These are phyloP conservation scores for Carex sylvatica DNA, from an alignment of 202 grass and related monocot genomes.

Conservation along the genomic window DNA sequence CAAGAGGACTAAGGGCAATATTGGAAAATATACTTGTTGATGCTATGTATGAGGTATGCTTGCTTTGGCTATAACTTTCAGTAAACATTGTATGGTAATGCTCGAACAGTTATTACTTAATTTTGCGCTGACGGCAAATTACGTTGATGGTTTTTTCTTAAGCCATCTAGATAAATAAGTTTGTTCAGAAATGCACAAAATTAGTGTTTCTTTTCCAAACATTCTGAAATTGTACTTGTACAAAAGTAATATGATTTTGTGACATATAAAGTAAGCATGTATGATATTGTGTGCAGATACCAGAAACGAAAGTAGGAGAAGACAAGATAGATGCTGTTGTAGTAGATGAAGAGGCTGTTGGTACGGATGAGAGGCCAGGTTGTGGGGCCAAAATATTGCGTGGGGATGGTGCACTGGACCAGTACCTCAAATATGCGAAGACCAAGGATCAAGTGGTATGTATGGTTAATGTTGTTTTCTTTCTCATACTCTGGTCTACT, in stretches of 20 bases:
- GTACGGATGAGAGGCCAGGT: slow-evolving; percentile 62
- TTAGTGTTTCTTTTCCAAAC: background rate
- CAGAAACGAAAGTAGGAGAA: slow-evolving; percentile 75
- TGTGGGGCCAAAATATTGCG: slow-evolving; percentile 83
- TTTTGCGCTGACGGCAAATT: background rate
- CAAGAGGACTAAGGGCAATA: slow-evolving; percentile 86
- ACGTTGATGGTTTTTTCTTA: background rate
- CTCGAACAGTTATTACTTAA: background rate
- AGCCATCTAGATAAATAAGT: slow-evolving; percentile 8
- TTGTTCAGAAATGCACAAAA: background rate
- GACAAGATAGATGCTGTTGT: slow-evolving; percentile 83
- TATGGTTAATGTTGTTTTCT: background rate
- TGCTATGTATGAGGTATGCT: slow-evolving; percentile 91
- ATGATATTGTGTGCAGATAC: slow-evolving; percentile 53
- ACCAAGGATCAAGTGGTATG: slow-evolving; percentile 28
- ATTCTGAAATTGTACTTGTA: background rate
- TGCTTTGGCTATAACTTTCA: background rate
- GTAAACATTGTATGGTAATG: background rate
- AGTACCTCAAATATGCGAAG: slow-evolving; percentile 52
- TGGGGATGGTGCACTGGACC: slow-evolving; percentile 71
- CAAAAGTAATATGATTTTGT: background rate
- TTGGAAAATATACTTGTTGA: slow-evolving; percentile 98
- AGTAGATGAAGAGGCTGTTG: slow-evolving; percentile 87
- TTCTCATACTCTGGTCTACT: background rate
- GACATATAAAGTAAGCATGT: background rate